Evolutionary conservation across 306 rosid genomes (phyloP), one percentile per base, ranked within the genome.

Genomic region (Carpinus fangiana): DNA sequence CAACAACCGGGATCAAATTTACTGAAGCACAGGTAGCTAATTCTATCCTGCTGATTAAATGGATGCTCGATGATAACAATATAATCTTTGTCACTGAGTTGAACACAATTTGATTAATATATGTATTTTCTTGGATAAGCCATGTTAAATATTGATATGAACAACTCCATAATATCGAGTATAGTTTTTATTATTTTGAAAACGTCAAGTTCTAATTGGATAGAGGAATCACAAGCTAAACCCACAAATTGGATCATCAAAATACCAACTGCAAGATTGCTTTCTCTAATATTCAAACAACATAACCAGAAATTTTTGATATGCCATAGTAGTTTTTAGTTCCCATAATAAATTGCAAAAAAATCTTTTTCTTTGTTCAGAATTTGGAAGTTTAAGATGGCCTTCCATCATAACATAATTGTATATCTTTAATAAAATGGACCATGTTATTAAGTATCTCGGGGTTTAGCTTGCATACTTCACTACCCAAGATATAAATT

Each of bases 11-110:
- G 76, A 45, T 84, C 85, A 91, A 87, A 55, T 91, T 93, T 84
- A 87, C 93, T 16, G 92, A 91, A 83, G 55, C 89, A 11, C 98
- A 91, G 93, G 98, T 93, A 84, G 61, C 64, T 53, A 6, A 64
- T 75, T 70, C 59, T 0, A 76, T n/a, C 17, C 4, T 75, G 66
- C 67, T 64, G 41, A 43, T 75, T 52, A 56, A 64, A 71, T 50
- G 34, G 71, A 14, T 50, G 1, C 7, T 66, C 61, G 7, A 52
- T 13, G 75, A 41, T 43, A 28, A 12, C n/a, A 73, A 65, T 41
- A 41, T 43, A 48, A 13, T 18, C 2, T 61, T 51, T 50, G 72
- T 46, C 45, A 23, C 16, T 13, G 57, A 59, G 65, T 23, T 13
- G 28, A 59, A 2, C 16, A 59, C 28, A 59, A 1, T 59, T 11